Evolutionary conservation across 805 yeast genomes (phyloP).

Genomic region (Kodamaea kakaduensis): DNA sequence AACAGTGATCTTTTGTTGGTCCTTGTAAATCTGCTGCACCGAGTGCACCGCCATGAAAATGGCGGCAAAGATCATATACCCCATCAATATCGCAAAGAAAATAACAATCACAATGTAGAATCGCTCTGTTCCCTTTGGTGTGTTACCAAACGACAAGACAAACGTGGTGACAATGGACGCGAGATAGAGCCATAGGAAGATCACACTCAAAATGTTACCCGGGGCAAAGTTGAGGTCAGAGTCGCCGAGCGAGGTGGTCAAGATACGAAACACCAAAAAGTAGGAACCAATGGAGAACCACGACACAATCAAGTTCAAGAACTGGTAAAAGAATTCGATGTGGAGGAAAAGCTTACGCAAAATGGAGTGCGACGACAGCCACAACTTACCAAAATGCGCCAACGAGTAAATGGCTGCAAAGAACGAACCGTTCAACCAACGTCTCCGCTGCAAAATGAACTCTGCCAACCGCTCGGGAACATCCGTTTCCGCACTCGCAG

Average conservation of each 20-base stretch:
- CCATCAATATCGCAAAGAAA: conserved; percentile 59
- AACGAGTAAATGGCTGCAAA: conserved; percentile 59
- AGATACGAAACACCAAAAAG: conserved; percentile 58
- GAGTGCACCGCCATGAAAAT: conserved; percentile 55
- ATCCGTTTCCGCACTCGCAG: conserved; percentile 64
- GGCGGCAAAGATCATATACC: conserved; percentile 55
- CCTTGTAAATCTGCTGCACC: conserved; percentile 30
- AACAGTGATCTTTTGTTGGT: conserved; percentile 41
- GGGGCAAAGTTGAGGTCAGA: conserved; percentile 38
- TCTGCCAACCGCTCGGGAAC: conserved; percentile 62
- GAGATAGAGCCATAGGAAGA: conserved; percentile 53
- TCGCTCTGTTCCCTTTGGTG: conserved; percentile 57
- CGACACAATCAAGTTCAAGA: conserved; percentile 49
- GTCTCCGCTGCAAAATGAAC: conserved; percentile 59
- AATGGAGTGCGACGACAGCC: conserved; percentile 51
- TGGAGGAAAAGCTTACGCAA: conserved; percentile 49
- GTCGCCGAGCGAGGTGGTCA: conserved; percentile 49
- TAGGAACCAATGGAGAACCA: conserved; percentile 66
- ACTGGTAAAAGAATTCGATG: conserved; percentile 53
- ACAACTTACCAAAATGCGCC: conserved; percentile 52
- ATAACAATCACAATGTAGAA: conserved; percentile 50
- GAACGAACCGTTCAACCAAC: conserved; percentile 70
- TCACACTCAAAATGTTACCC: conserved; percentile 46
- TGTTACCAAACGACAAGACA: conserved; percentile 59
- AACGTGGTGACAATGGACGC: conserved; percentile 57